A percentile compares a stretch with the other conserved stretches of the same genome.
phyloP scores from a whole-genome alignment of 805 yeast species.

The Ogataea corticis region DNA sequence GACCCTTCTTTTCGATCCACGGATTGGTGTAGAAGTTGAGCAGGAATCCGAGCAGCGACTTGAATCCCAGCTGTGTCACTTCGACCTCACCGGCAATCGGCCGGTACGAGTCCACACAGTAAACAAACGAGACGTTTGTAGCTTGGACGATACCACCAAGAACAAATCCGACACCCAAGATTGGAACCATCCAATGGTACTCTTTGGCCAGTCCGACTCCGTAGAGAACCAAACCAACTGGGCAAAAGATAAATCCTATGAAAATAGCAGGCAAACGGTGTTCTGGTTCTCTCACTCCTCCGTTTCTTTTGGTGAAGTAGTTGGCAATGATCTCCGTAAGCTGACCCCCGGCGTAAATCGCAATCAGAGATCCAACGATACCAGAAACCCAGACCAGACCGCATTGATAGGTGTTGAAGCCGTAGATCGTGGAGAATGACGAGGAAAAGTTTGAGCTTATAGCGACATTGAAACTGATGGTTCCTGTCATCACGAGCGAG shows the following conservation, averaged over 20 bases:
- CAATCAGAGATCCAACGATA: slow-evolving; percentile 9
- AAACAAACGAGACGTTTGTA: slow-evolving; percentile 12
- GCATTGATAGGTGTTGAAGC: slow-evolving; percentile 9
- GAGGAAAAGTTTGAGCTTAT: slow-evolving; percentile 10
- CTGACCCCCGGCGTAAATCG: slow-evolving; percentile 11
- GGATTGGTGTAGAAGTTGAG: slow-evolving; percentile 12
- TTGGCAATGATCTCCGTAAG: slow-evolving; percentile 10
- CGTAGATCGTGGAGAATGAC: slow-evolving; percentile 2
- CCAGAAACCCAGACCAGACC: slow-evolving; percentile 11
- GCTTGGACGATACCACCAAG: slow-evolving; percentile 13
- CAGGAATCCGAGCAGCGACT: slow-evolving; percentile 11
- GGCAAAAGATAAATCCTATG: slow-evolving; percentile 7
- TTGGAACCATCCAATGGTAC: slow-evolving; percentile 11
- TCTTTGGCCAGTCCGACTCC: slow-evolving; percentile 8
- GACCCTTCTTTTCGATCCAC: slow-evolving; percentile 9
- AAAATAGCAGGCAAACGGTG: slow-evolving; percentile 10
- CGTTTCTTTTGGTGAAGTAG: slow-evolving; percentile 9
- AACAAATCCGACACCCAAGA: slow-evolving; percentile 8
- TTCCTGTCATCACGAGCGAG: slow-evolving; percentile 10
- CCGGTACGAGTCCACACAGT: slow-evolving; percentile 13
- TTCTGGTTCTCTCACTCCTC: slow-evolving; percentile 12
- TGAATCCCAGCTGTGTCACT: slow-evolving; percentile 12
- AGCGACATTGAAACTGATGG: slow-evolving; percentile 11
- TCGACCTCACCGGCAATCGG: slow-evolving; percentile 14
- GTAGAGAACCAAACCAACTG: slow-evolving; percentile 7